Conservation (phyloP, 148 eudicot species). For the Selenicereus undatus region DNA sequence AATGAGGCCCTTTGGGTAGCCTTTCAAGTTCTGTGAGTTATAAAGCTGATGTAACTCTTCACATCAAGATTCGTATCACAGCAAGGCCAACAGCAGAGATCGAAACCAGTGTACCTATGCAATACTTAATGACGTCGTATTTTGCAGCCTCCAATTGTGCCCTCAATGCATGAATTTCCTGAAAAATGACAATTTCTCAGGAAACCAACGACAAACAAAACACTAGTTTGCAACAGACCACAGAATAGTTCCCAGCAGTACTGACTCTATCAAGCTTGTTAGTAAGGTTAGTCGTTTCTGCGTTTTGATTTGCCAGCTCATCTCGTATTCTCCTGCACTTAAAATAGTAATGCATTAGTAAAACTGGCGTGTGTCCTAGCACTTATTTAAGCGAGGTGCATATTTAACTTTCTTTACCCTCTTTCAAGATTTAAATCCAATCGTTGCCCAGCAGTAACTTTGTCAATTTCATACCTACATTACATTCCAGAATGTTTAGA, state of each 20-base stretch:
- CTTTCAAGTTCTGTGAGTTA: background rate
- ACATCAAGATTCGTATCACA: constrained; percentile 43
- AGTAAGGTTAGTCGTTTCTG: constrained; percentile 65
- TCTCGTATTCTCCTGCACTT: constrained; percentile 67
- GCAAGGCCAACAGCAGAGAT: constrained; percentile 66
- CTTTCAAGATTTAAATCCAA: constrained; percentile 9
- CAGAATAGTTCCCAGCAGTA: background rate
- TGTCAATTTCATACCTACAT: constrained; percentile 66
- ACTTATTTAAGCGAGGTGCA: background rate
- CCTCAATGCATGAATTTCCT: constrained; percentile 74
- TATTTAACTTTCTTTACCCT: background rate
- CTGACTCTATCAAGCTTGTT: constrained; percentile 75
- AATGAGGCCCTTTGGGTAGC: background rate
- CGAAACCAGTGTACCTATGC: constrained; percentile 66
- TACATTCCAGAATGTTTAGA: background rate
- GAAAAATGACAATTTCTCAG: constrained; percentile 15
- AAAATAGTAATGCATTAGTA: background rate
- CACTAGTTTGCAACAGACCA: background rate
- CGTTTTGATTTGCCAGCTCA: constrained; percentile 62
- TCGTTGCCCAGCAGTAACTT: constrained; percentile 39
- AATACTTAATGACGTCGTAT: constrained; percentile 68
- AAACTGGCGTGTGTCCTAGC: background rate
- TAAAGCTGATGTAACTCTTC: constrained; percentile 9
- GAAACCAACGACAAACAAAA: background rate
- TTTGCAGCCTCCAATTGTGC: constrained; percentile 63